These are phyloP conservation scores for Basidioascus undulatus DNA, from an alignment of 768 basidiomycete genomes.

Conservation along the genomic window DNA sequence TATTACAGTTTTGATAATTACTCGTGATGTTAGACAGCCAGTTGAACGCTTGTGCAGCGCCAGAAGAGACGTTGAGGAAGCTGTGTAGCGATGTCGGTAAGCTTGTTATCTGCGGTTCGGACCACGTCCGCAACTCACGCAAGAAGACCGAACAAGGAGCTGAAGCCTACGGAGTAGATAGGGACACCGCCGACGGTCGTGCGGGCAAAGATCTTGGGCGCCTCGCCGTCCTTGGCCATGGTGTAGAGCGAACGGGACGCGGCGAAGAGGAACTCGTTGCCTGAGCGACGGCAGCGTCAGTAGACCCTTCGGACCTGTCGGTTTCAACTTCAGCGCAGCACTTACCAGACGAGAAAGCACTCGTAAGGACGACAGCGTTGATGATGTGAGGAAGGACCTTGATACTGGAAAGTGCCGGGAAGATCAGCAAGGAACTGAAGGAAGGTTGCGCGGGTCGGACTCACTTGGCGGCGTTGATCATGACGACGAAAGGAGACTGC, in stretches of 20 bases:
- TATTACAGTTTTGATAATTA: not conserved
- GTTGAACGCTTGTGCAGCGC: conserved; percentile 34
- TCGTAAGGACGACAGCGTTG: conserved; percentile 38
- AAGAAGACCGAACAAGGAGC: conserved; percentile 3
- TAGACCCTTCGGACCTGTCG: not conserved
- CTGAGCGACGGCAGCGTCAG: conserved; percentile 9
- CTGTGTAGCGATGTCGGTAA: conserved; percentile 8
- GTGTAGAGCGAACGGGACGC: conserved; percentile 19
- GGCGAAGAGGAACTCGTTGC: conserved; percentile 8
- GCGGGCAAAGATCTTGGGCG: conserved; percentile 26
- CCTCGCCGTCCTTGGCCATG: conserved; percentile 20
- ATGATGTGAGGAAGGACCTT: conserved; percentile 33
- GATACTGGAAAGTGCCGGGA: conserved; percentile 16
- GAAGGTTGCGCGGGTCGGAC: conserved; percentile 15
- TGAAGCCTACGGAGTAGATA: conserved; percentile 17
- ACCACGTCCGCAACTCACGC: conserved; percentile 1
- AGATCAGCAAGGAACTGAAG: conserved; percentile 1
- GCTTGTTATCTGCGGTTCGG: conserved; percentile 4
- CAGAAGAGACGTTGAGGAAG: conserved; percentile 41
- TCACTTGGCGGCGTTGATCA: conserved; percentile 48
- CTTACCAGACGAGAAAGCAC: conserved; percentile 15
- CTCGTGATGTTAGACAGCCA: conserved; percentile 17
- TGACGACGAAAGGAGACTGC: conserved; percentile 63
- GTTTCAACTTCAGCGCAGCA: not conserved
- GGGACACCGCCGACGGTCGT: conserved; percentile 32